phyloP scores from a whole-genome alignment of 441 rosid species.

The Jatropha podagrica region DNA sequence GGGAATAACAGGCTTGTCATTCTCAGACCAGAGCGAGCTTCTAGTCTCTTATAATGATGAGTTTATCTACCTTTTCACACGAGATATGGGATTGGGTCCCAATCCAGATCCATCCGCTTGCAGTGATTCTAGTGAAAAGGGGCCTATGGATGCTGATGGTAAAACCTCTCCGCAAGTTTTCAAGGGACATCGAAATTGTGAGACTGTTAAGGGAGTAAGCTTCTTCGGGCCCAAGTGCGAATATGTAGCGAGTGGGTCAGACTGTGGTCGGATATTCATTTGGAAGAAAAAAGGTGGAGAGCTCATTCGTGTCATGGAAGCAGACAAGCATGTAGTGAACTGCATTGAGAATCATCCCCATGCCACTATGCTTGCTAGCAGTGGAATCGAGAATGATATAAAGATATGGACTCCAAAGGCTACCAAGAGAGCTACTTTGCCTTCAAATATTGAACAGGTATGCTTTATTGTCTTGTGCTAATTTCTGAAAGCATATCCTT shows the following conservation, averaged over 20 bases:
- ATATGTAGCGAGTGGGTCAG: conserved; percentile 91
- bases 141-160: conserved; percentile 28
- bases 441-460: conserved; percentile 72
- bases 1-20: conserved; percentile 88
- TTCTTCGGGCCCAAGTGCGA: conserved; percentile 84
- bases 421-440: conserved; percentile 59
- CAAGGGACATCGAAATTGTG: conserved; percentile 71
- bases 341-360: conserved; percentile 86
- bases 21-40: conserved; percentile 86
- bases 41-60: conserved; percentile 78
- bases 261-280: conserved; percentile 88
- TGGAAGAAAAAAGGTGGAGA: conserved; percentile 83
- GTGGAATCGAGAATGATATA: conserved; percentile 78
- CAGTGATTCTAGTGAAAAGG: conserved; percentile 34
- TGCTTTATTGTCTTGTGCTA: conserved; percentile 6
- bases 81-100: conserved; percentile 78
- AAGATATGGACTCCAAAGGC: conserved; percentile 87
- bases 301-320: conserved; percentile 77
- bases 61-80: conserved; percentile 65
- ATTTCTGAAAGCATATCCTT: neutral
- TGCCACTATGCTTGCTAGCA: conserved; percentile 68
- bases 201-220: conserved; percentile 80
- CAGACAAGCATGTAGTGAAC: conserved; percentile 73
- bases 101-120: conserved; percentile 44
- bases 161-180: conserved; percentile 56